These are phyloP conservation scores for Suillus cothurnatus DNA, from an alignment of 768 basidiomycete species.

Conservation along the genomic window DNA sequence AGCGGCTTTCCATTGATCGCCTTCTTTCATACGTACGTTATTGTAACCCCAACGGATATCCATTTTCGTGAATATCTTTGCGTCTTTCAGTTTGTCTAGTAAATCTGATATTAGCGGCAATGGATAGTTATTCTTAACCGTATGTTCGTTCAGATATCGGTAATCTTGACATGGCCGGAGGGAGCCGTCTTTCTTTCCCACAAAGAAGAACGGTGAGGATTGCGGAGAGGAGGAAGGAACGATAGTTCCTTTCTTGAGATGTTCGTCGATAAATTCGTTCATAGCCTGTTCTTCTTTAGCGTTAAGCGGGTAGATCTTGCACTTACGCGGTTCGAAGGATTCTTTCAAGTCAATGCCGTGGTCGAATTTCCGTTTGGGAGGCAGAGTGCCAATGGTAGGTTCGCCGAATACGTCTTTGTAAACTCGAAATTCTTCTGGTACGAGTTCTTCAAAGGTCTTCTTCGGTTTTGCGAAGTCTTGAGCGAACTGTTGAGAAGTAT, in stretches of 20 bases:
- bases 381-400: background rate
- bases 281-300: background rate
- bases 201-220: slow-evolving; percentile 19
- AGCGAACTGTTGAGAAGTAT: too few relatives aligned
- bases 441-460: background rate
- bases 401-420: background rate
- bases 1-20: background rate
- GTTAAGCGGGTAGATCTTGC: background rate
- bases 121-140: slow-evolving; percentile 10
- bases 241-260: slow-evolving; percentile 7
- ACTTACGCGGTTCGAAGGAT: background rate
- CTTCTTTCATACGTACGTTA: background rate
- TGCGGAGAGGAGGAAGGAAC: slow-evolving; percentile 22
- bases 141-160: background rate
- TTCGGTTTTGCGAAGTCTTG: background rate
- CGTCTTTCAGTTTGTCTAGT: slow-evolving; percentile 13
- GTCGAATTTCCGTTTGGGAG: background rate
- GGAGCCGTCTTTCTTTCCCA: background rate
- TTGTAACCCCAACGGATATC: background rate
- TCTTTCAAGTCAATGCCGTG: background rate
- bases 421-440: fast-evolving
- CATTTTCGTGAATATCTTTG: slow-evolving; percentile 24
- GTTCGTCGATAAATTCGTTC: slow-evolving; percentile 14
- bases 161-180: background rate
- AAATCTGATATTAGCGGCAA: slow-evolving; percentile 1